Evolutionary conservation across 352 stramenopile genomes (phyloP).

Genomic region (Blastocystis hominis): DNA sequence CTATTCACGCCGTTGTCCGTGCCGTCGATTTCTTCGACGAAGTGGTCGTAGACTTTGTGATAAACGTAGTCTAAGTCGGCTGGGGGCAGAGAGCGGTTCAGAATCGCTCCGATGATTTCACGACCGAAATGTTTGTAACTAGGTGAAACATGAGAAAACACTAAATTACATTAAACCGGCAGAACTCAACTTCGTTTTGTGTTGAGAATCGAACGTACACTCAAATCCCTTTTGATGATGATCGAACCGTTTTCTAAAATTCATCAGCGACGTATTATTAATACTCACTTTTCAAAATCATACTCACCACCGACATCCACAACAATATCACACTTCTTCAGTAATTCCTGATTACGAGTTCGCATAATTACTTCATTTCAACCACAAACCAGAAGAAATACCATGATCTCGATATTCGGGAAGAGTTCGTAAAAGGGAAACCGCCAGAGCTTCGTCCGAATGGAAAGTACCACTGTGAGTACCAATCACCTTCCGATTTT

Average conservation of each 20-base stretch:
- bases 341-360: slow-evolving; percentile 20
- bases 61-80: neutral
- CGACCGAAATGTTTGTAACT: slow-evolving; percentile 43
- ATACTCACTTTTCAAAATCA: slow-evolving; percentile 12
- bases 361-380: slow-evolving; percentile 9
- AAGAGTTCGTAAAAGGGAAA: neutral
- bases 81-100: neutral
- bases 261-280: neutral
- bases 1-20: slow-evolving; percentile 49
- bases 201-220: neutral
- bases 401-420: neutral
- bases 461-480: neutral
- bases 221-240: slow-evolving; percentile 32
- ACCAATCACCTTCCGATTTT: neutral
- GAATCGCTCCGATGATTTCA: neutral
- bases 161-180: neutral
- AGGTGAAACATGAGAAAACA: neutral
- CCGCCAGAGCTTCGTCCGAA: neutral
- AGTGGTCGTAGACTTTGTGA: slow-evolving; percentile 21
- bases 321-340: slow-evolving; percentile 56
- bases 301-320: slow-evolving; percentile 50
- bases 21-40: slow-evolving; percentile 52
- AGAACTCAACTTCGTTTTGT: slow-evolving; percentile 55
- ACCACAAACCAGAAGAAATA: neutral
- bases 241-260: slow-evolving; percentile 18